Percentiles rank a stretch among this genome's conserved stretches.
Evolutionary conservation across 2,329 filamentous ascomycete species (phyloP).

Genomic region (Harringtonia aguacate): DNA sequence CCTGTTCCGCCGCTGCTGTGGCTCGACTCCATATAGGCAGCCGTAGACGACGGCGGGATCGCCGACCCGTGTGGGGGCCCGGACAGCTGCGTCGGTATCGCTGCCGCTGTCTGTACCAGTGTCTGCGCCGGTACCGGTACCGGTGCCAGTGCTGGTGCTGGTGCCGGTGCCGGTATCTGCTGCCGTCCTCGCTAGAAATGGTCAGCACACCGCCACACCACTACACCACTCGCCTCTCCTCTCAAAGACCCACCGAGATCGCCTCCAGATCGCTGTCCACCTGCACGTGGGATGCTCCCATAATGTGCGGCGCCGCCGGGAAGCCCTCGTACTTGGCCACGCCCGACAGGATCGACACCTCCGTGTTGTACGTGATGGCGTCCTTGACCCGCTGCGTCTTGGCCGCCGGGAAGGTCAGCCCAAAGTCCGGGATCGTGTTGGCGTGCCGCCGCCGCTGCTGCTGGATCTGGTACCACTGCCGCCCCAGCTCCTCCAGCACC

Average conservation of each 20-base stretch:
- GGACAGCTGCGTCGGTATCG: background rate
- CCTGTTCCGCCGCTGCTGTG: too few relatives aligned
- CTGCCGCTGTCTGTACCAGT: too few relatives aligned
- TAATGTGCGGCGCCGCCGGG: slow-evolving; percentile 82
- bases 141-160: too few relatives aligned
- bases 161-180: too few relatives aligned
- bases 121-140: slow-evolving; percentile 17
- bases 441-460: slow-evolving; percentile 61
- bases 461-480: slow-evolving; percentile 89
- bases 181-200: too few relatives aligned
- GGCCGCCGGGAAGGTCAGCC: slow-evolving; percentile 68
- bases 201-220: too few relatives aligned
- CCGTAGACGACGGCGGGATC: too few relatives aligned
- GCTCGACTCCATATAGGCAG: too few relatives aligned
- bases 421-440: slow-evolving; percentile 70
- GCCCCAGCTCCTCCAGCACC: slow-evolving; percentile 69
- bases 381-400: slow-evolving; percentile 70
- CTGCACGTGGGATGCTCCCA: slow-evolving; percentile 59
- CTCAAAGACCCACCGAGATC: slow-evolving; percentile 59
- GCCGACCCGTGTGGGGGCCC: too few relatives aligned
- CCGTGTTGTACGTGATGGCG: slow-evolving; percentile 85
- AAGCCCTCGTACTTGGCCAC: slow-evolving; percentile 94
- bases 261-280: slow-evolving; percentile 79
- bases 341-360: slow-evolving; percentile 83
- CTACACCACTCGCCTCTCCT: too few relatives aligned